These are phyloP conservation scores for Rhodotorula mucilaginosa DNA, from an alignment of 1,284 basidiomycete species.

Conservation along the genomic window DNA sequence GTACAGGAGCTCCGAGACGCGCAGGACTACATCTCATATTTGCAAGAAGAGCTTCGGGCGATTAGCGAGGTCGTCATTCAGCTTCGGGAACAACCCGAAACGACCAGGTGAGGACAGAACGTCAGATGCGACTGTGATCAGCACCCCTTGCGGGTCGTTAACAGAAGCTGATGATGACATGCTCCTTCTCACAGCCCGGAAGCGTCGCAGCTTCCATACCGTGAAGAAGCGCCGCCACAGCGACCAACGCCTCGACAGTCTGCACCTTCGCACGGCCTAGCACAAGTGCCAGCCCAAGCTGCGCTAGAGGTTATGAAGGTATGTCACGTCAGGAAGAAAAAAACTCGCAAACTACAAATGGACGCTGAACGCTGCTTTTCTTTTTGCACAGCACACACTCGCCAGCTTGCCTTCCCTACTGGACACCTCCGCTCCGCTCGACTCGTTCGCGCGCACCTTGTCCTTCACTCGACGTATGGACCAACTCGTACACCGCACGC, in stretches of 20 bases:
- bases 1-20: constrained; percentile 28
- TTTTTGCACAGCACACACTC: constrained; percentile 8
- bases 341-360: no score
- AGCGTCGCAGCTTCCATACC: no score
- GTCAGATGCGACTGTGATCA: neutral
- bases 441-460: constrained; percentile 17
- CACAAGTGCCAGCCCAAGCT: no score
- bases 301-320: no score
- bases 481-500: neutral
- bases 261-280: no score
- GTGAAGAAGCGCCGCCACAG: no score
- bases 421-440: neutral
- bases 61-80: constrained; percentile 14
- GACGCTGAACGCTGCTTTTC: neutral
- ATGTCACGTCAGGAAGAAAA: no score
- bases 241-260: no score
- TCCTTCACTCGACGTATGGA: constrained; percentile 16
- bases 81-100: neutral
- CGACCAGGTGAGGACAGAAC: neutral
- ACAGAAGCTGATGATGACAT: no score
- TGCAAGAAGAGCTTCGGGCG: constrained; percentile 23
- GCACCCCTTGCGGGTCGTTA: neutral
- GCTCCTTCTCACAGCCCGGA: no score
- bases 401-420: constrained; percentile 9
- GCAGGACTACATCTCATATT: constrained; percentile 26